phyloP scores from a whole-genome alignment of 352 stramenopile species.

The Salisapilia sapeloensis region DNA sequence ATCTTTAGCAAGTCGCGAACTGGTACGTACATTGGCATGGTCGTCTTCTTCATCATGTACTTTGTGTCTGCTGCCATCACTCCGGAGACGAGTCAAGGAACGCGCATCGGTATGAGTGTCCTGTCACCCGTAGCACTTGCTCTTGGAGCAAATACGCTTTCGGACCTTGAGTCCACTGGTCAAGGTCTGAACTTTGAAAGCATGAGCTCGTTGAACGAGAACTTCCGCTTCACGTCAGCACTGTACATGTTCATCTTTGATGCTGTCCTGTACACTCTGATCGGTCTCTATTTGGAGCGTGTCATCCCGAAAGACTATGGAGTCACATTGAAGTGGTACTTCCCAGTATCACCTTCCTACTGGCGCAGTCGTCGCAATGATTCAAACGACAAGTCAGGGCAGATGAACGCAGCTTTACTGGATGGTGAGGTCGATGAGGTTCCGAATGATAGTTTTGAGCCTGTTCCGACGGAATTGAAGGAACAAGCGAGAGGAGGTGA shows the following conservation, averaged over 20 bases:
- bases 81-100: conserved; percentile 9
- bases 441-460: conserved; percentile 14
- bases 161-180: conserved; percentile 32
- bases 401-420: no score
- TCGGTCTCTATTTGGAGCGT: conserved; percentile 86
- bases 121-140: conserved; percentile 53
- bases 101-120: conserved; percentile 29
- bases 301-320: conserved; percentile 87
- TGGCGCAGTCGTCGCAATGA: conserved; percentile 52
- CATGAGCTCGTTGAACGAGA: conserved; percentile 16
- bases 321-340: conserved; percentile 83
- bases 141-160: conserved; percentile 37
- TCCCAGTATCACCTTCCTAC: conserved; percentile 73
- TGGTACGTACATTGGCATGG: conserved; percentile 58
- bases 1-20: conserved; percentile 71
- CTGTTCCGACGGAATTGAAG: conserved; percentile 13
- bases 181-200: conserved; percentile 26
- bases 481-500: conserved; percentile 18
- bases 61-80: conserved; percentile 40
- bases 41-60: conserved; percentile 82
- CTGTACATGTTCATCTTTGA: conserved; percentile 80
- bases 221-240: conserved; percentile 40
- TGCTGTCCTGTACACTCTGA: conserved; percentile 66
- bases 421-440: conserved; percentile 1
- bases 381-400: no score